Evolutionary conservation across 1,139 yeast species (phyloP), one percentile per base, ranked within the genome.

Genomic region (Geotrichum bryndzae): DNA sequence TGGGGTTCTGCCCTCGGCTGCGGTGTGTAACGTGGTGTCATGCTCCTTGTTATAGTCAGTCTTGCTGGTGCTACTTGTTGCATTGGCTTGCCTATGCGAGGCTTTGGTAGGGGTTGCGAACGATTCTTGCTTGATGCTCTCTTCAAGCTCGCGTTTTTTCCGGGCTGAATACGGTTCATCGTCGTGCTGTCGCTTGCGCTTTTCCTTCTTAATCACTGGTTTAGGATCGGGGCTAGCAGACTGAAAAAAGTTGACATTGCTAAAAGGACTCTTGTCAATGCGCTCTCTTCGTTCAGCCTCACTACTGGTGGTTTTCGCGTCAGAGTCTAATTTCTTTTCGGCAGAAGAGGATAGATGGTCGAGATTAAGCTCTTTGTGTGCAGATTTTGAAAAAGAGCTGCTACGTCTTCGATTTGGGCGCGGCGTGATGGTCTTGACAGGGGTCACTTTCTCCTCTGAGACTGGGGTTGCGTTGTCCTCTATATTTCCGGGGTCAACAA

Each of bases 181-280:
- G 10, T 57, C 63, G 25, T 53, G 53, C 13, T 54, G 38, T 15
- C 61, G 54, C 58, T 65, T 66, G 18, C 59, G 57, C 55, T 56
- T 61, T 38, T 53, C 57, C 60, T 55, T 58, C 27, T 57, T 55
- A 38, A 66, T 59, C 1, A 22, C 23, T 22, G 15, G 22, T 48
- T 64, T 55, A 3, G 62, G 59, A n/a, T 66, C 64, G 6, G 72
- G 68, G n/a, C 67, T 60, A 2, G 66, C 66, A 0, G 79, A 69
- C 66, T 80, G 83, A 68, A 80, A 80, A 2, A 79, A 74, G 64
- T 80, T 80, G 33, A 78, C 78, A 45, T 70, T 68, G 1, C 77
- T 72, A 64, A 80, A 80, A 6, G 70, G 70, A 4, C 79, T 74
- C 33, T 70, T 70, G 51, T 67, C 71, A 23, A 15, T 55, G 8